Base-by-base conservation (phyloP, 2,329 filamentous ascomycete species). In the Fusarium denticulatum region DNA sequence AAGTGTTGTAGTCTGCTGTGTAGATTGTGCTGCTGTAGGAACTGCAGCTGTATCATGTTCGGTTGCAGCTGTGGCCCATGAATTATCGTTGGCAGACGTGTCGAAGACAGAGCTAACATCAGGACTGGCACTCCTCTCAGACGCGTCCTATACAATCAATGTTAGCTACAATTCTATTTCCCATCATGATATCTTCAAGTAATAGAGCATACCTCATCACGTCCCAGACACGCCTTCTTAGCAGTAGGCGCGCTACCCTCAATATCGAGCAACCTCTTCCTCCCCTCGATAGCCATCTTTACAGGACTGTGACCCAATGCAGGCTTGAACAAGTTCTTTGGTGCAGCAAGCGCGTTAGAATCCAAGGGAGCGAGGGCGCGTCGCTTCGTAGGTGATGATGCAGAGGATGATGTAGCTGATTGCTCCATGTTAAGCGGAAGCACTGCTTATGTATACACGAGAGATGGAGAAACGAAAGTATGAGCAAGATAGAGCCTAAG, bases 101-200 rank as follows among this genome's bases (percentile, higher is more conserved):
- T 89, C 87, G 68, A 89, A 88, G 43, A 88, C 78, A 26, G 87
- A 88, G 24, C 85, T 85, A 20, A 83, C 80, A 56, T 85, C 84
- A 8, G 86, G 83, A 16, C 84, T 82, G 10, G 77, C 71, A 42
- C 80, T 80, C 55, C 74, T 78, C 47, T 80, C 80, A 37, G 72
- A 77, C 76, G 76, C 71, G 77, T 76, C 75, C 75, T 78, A 43
- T 2, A 43, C 22, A 18, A 7, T 26, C 18, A 37, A 28, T 57
- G 55, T 76, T n/a, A 76, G 67, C 6, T 56, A 34, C 5, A 2
- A 22, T 7, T 63, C 28, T 11, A 24, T 39, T 20, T 50, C 7
- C 22, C 7, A 40, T 37, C 28, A 67, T 55, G 15, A 43, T 24
- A 49, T n/a, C n/a, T 42, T 43, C 12, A 5, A 47, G 26, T 14